phyloP scores from a whole-genome alignment of 2,329 filamentous ascomycete species.

The Intubia oerlemansii region DNA sequence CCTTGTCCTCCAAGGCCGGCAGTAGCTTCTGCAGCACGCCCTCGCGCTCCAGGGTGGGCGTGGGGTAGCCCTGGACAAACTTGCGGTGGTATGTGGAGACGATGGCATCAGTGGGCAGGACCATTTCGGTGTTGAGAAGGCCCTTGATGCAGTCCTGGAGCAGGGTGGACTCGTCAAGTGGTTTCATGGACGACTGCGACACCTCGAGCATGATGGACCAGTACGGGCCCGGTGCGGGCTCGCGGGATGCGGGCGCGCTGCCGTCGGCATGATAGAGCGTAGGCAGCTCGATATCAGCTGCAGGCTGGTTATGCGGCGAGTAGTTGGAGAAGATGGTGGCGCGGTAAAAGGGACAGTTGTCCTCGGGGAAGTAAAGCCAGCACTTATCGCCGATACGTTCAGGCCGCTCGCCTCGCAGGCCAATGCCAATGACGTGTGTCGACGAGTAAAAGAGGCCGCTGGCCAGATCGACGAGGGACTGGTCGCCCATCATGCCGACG shows the following conservation, averaged over 20 bases:
- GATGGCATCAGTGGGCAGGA: conserved; percentile 77
- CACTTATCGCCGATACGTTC: conserved; percentile 98
- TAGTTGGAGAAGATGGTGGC: conserved; percentile 99
- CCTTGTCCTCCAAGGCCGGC: conserved; percentile 75
- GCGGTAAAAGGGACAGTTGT: conserved; percentile 97
- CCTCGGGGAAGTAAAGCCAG: conserved; percentile 99
- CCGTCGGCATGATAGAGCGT: conserved; percentile 75
- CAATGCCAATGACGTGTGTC: conserved; percentile 92
- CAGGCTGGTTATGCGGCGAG: conserved; percentile 93
- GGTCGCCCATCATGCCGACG: conserved; percentile 68
- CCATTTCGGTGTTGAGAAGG: conserved; percentile 94
- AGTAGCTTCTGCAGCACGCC: conserved; percentile 82
- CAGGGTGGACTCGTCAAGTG: conserved; percentile 67
- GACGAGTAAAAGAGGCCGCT: conserved; percentile 93
- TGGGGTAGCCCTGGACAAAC: conserved; percentile 97
- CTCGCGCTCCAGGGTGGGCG: conserved; percentile 84
- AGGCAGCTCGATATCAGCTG: conserved; percentile 60
- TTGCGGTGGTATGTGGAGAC: conserved; percentile 95
- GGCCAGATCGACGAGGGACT: conserved; percentile 61
- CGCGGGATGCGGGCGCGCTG: conserved; percentile 50
- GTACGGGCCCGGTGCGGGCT: conserved; percentile 76
- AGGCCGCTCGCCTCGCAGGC: conserved; percentile 74
- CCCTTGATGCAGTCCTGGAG: conserved; percentile 86
- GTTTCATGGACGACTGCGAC: conserved; percentile 89
- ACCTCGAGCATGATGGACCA: conserved; percentile 99